Evolutionary conservation across 441 rosid genomes (phyloP).

Genomic region (Sinapis alba): DNA sequence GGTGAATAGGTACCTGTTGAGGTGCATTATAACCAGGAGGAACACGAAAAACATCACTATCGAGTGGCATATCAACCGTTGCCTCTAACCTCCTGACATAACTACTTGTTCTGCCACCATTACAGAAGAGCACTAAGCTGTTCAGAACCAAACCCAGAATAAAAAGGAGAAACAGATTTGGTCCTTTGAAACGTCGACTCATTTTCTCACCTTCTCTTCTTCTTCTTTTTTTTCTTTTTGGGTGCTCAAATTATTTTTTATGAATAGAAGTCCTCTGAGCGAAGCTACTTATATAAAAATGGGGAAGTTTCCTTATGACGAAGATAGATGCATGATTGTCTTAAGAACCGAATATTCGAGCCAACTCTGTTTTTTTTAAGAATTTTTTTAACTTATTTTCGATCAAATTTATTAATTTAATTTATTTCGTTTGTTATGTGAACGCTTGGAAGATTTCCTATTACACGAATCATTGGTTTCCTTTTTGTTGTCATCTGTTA

Average conservation of each 20-base stretch:
- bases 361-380: neutral
- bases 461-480: neutral
- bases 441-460: neutral
- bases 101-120: constrained; percentile 64
- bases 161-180: constrained; percentile 5
- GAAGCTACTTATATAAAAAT: neutral
- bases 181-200: neutral
- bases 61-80: neutral
- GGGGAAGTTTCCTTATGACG: neutral
- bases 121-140: constrained; percentile 41
- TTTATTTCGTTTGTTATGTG: neutral
- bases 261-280: neutral
- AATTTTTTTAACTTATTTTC: neutral
- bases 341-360: neutral
- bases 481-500: neutral
- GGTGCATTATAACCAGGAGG: constrained; percentile 3
- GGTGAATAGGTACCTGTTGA: neutral
- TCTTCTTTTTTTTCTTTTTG: neutral
- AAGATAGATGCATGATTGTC: neutral
- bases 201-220: neutral
- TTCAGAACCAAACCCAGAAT: constrained; percentile 42
- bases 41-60: neutral
- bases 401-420: neutral
- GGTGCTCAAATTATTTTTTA: neutral
- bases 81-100: constrained; percentile 44